These are phyloP conservation scores for Lipomyces chichibuensis DNA, from an alignment of 805 yeast genomes.

Conservation along the genomic window DNA sequence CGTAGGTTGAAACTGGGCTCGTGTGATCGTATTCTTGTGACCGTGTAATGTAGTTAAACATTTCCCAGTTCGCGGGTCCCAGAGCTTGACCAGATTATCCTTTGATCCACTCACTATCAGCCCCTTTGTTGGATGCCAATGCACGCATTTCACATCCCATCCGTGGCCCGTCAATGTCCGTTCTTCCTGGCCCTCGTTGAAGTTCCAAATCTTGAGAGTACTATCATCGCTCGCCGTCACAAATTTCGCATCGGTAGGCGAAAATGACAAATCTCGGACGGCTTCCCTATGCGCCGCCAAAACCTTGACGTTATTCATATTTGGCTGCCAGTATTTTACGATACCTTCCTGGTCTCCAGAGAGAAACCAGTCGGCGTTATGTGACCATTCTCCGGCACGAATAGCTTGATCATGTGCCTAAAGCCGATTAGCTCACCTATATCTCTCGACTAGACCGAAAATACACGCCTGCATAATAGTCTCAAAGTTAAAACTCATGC, in stretches of 20 bases:
- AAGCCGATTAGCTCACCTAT: neutral
- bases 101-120: conserved; percentile 90
- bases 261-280: conserved; percentile 82
- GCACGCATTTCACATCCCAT: conserved; percentile 97
- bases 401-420: conserved; percentile 89
- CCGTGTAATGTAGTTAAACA: conserved; percentile 84
- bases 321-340: conserved; percentile 96
- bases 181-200: conserved; percentile 84
- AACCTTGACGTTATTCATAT: conserved; percentile 92
- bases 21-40: conserved; percentile 90
- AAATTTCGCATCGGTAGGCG: conserved; percentile 88
- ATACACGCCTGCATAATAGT: conserved; percentile 77
- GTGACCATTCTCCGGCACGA: conserved; percentile 75
- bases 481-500: conserved; percentile 91
- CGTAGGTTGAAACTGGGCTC: conserved; percentile 79
- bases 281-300: conserved; percentile 76
- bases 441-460: neutral
- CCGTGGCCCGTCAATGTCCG: conserved; percentile 84
- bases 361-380: conserved; percentile 90
- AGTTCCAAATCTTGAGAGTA: conserved; percentile 89
- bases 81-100: conserved; percentile 86
- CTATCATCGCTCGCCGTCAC: conserved; percentile 95
- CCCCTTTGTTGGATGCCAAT: conserved; percentile 93
- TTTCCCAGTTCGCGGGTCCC: conserved; percentile 88
- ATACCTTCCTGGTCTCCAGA: conserved; percentile 93